phyloP scores from a whole-genome alignment of 208 protist species.

The Naegleria fowleri region DNA sequence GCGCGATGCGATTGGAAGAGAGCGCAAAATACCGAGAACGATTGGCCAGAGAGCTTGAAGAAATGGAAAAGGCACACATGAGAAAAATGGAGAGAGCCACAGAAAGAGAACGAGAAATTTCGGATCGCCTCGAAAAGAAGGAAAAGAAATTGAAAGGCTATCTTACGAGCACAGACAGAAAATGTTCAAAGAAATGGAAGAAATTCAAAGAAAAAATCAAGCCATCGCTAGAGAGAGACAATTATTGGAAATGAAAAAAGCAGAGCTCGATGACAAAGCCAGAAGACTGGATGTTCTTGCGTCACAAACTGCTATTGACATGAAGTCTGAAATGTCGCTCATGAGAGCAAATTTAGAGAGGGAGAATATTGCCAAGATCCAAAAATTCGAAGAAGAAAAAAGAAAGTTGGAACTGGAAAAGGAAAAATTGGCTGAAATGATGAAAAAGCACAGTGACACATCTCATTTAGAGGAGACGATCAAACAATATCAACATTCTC shows the following conservation, averaged over 20 bases:
- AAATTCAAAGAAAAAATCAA: background rate
- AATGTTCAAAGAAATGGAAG: constrained; percentile 15
- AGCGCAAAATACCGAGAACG: constrained; percentile 8
- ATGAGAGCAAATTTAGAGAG: background rate
- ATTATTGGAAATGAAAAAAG: background rate
- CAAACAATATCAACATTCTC: background rate
- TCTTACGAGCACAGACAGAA: constrained; percentile 5
- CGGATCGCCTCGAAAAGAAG: background rate
- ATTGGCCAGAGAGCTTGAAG: background rate
- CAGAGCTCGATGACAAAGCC: background rate
- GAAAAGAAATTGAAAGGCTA: constrained; percentile 8
- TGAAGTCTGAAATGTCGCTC: background rate
- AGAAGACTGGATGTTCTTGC: background rate
- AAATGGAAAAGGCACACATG: constrained; percentile 11
- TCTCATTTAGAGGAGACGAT: background rate
- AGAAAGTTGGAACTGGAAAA: background rate
- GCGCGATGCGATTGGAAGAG: constrained; percentile 16
- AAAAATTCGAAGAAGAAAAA: background rate
- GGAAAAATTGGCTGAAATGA: background rate
- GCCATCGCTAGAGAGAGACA: background rate
- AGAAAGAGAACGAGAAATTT: background rate
- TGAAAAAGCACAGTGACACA: background rate
- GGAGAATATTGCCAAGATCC: background rate
- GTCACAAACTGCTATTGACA: background rate
- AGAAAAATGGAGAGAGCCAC: background rate